Conservation (phyloP, 495 filamentous ascomycete species). For the Xylaria flabelliformis region DNA sequence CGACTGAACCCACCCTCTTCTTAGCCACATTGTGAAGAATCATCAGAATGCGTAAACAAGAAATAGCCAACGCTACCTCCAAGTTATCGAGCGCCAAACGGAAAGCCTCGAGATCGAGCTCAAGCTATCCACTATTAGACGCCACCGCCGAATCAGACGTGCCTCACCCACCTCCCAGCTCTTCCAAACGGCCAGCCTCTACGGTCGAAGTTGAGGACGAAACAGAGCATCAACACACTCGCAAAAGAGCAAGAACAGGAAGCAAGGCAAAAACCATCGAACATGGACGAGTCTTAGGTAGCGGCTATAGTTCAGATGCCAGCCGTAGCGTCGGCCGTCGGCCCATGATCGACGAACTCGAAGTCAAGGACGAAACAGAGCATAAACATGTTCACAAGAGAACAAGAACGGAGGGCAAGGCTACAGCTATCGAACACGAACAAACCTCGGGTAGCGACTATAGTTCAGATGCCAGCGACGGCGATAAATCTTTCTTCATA, state of each 20-base stretch:
- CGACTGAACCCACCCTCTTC: not conserved
- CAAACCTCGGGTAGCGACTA: constrained; percentile 1
- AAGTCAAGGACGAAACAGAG: no score
- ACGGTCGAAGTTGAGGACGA: no score
- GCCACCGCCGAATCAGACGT: not conserved
- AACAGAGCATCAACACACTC: no score
- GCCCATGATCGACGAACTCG: no score
- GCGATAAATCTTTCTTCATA: no score
- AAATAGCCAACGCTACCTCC: not conserved
- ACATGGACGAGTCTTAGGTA: constrained; percentile 3
- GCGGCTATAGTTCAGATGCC: not conserved
- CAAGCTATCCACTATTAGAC: not conserved
- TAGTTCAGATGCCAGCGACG: not conserved
- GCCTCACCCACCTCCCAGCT: no score
- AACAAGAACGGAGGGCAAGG: no score
- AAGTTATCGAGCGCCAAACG: not conserved
- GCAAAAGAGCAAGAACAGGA: no score
- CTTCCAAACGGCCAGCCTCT: no score
- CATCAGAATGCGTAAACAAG: not conserved
- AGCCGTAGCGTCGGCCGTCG: no score
- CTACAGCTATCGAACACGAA: not conserved
- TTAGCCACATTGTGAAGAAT: no score
- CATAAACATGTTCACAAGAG: no score
- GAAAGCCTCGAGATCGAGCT: not conserved
- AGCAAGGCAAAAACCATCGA: not conserved